Base-by-base conservation (phyloP, 2,329 filamentous ascomycete species). In the Chrysoporthe austroafricana region DNA sequence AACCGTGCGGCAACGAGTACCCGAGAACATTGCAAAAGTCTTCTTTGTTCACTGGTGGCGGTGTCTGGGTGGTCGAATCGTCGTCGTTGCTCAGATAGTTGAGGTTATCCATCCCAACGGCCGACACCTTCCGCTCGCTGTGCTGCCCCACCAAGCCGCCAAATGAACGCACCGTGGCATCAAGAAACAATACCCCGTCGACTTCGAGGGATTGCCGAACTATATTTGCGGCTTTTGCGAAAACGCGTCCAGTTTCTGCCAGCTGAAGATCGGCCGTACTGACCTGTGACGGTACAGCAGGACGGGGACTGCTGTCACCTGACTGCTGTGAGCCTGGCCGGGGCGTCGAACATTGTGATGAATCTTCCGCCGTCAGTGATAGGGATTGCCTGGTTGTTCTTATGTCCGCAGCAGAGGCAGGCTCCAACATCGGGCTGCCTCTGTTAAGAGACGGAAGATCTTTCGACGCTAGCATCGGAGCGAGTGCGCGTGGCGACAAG, bases 141-240 rank as follows among this genome's bases (percentile, higher is more conserved):
- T 69, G 67, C 42, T 61, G 67, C 6, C 73, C 74, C 4, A 76
- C 71, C 7, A 75, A 56, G 3, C 74, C 75, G 9, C 76, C 75
- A 39, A 74, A 76, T 0, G 73, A 72, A 2, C 70, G 71, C n/a
- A 77, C 72, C 13, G 71, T 75, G 5, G 77, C 78, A 64, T 79
- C 77, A 0, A 79, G 70, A 62, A 78, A 79, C 3, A 78, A 52
- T 4, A 76, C 74, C 0, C 82, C 82, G 34, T 83, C 80, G 0
- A 79, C 77, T 32, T 80, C 78, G 7, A 84, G 73, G 1, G 80
- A 79, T 57, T 83, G 76, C 7, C 79, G 74, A 16, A 84, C 75
- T n/a, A 83, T 74, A 43, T 79, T 79, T 13, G 81, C 78, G 6
- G 82, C 83, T 50, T 69, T 69, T 4, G 67, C 56, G 18, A 69